phyloP scores from a whole-genome alignment of 78 protist species.

The Planoprotostelium fungivorum region DNA sequence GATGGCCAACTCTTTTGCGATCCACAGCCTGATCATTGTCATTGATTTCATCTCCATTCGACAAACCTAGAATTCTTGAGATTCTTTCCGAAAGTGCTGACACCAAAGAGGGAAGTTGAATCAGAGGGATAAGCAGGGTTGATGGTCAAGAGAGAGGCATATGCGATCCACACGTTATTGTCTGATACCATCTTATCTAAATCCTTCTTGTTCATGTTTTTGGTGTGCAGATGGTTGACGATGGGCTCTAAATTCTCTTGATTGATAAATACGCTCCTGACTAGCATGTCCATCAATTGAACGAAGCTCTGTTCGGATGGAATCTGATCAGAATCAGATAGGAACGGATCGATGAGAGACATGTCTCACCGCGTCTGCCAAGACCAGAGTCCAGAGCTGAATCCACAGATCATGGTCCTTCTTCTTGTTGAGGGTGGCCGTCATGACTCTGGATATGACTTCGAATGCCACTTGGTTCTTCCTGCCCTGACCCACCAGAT shows the following conservation, averaged over 20 bases:
- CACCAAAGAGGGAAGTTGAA: background rate
- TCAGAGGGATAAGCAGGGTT: background rate
- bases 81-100: background rate
- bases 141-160: background rate
- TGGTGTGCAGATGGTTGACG: background rate
- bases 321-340: background rate
- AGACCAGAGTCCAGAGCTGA: background rate
- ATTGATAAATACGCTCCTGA: background rate
- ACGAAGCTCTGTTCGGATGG: background rate
- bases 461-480: background rate
- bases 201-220: background rate
- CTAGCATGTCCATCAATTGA: background rate
- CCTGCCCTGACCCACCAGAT: background rate
- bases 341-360: background rate
- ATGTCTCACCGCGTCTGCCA: background rate
- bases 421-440: background rate
- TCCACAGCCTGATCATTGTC: background rate
- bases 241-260: background rate
- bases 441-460: background rate
- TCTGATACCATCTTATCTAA: background rate
- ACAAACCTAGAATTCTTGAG: background rate
- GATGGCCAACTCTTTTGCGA: background rate
- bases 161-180: background rate
- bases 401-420: background rate
- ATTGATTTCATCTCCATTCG: too few species aligned